Evolutionary conservation across 1,284 basidiomycete genomes (phyloP), one percentile per base, ranked within the genome.

Genomic region (Prillingera fragicola): DNA sequence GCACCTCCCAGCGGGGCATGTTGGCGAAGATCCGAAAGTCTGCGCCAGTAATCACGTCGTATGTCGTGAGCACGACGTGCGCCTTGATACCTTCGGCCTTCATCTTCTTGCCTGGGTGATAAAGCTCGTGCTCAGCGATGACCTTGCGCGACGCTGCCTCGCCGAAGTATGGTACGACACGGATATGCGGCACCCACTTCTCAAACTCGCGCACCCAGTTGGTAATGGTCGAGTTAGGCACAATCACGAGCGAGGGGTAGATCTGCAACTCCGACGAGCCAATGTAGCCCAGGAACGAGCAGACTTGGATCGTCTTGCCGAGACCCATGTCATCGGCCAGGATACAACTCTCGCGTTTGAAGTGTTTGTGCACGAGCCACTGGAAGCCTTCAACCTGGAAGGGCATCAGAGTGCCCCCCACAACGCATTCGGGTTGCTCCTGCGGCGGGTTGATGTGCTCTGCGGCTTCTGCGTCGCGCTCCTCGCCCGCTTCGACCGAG

Each of bases 271-370:
- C 72, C 17, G 74, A 69, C 3, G 63, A 57, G 23, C 80, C 76
- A n/a, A 94, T 78, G 32, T 80, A 80, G 3, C 88, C 89, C 5
- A 98, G 73, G 67, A 92, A 87, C 0, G 85, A 82, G 23, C 84
- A 82, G 33, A 96, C 84, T 69, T 96, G 90, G 3, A 97, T 86
- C 57, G 70, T 72, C 49, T 73, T 72, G n/a, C 67, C 72, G 56
- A 92, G 70, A 41, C 89, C 91, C 94, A 98, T 97, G 71, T 97
- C 94, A 63, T 98, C 94, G 3, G 92, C 91, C n/a, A 97, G 78
- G 55, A 96, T 97, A 56, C 86, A 91, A 28, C 84, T 82, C 53
- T 91, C 87, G 33, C 78, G 77, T 55, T 81, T 83, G 80, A 83
- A 87, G 85, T 90, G 91, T 57, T 94, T 91, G 59, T 83, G 79